These are phyloP conservation scores for Talaromyces sp. DNA, from an alignment of 2,329 filamentous ascomycete species.

Conservation along the genomic window DNA sequence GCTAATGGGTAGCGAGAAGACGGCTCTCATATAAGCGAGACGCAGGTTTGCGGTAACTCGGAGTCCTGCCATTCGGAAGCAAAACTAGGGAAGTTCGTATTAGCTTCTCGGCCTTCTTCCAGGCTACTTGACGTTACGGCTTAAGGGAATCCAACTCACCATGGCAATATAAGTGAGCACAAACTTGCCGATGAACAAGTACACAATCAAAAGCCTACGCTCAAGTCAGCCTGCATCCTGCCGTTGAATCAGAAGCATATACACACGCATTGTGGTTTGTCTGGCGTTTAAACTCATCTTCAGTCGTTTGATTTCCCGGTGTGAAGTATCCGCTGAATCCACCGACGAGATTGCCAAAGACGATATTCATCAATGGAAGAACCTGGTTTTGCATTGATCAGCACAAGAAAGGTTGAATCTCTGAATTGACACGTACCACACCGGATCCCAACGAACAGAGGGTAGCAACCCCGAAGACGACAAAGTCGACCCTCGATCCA, in stretches of 20 bases:
- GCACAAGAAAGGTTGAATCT: neutral
- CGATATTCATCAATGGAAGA: slow-evolving; percentile 54
- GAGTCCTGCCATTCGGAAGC: slow-evolving; percentile 48
- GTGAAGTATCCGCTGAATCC: slow-evolving; percentile 55
- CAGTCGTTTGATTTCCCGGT: slow-evolving; percentile 34
- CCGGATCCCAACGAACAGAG: neutral
- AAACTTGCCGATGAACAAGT: slow-evolving; percentile 55
- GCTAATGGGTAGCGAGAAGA: slow-evolving; percentile 49
- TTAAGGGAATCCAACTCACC: slow-evolving; percentile 28
- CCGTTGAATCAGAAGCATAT: neutral
- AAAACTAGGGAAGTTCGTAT: slow-evolving; percentile 27
- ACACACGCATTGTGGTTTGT: slow-evolving; percentile 41
- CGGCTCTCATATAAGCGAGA: slow-evolving; percentile 45
- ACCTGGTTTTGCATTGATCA: neutral
- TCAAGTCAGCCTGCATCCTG: neutral
- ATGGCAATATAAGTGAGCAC: slow-evolving; percentile 52
- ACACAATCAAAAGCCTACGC: slow-evolving; percentile 52
- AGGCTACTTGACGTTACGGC: no score
- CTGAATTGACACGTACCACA: neutral
- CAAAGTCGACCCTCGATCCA: neutral
- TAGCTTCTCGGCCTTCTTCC: neutral
- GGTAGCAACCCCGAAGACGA: neutral
- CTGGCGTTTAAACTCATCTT: slow-evolving; percentile 47
- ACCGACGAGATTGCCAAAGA: slow-evolving; percentile 54
- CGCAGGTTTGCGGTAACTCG: slow-evolving; percentile 49